phyloP scores from a whole-genome alignment of 768 basidiomycete genomes.

The Pleurotus djamor region DNA sequence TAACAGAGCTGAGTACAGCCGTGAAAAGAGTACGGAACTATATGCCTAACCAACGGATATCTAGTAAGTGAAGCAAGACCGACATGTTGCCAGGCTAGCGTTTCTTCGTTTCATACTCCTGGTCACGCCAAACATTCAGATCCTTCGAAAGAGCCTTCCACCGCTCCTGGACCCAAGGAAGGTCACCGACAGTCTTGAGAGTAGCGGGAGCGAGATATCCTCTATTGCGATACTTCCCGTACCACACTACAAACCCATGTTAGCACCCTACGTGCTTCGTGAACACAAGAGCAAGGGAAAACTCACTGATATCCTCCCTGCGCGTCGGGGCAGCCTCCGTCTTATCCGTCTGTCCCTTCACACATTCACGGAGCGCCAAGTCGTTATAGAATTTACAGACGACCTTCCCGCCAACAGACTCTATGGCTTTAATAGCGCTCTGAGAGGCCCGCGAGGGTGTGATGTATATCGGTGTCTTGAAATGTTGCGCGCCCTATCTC shows the following conservation, averaged over 20 bases:
- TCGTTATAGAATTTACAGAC: constrained; percentile 91
- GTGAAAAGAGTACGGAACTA: too few relatives aligned
- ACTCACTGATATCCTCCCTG: constrained; percentile 80
- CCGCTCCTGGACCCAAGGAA: constrained; percentile 66
- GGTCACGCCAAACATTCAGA: constrained; percentile 53
- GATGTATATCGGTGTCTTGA: constrained; percentile 75
- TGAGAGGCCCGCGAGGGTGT: constrained; percentile 84
- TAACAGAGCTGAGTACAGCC: too few relatives aligned
- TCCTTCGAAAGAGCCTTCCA: constrained; percentile 67
- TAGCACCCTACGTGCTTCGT: background rate
- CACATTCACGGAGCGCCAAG: constrained; percentile 76
- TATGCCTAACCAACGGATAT: too few relatives aligned
- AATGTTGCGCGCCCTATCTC: constrained; percentile 58
- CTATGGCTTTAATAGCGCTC: constrained; percentile 82
- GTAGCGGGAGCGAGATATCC: constrained; percentile 71
- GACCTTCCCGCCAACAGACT: constrained; percentile 77
- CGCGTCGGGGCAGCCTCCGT: constrained; percentile 80
- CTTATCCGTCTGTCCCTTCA: constrained; percentile 71
- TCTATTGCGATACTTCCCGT: constrained; percentile 68
- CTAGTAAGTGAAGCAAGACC: too few relatives aligned
- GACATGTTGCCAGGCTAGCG: background rate
- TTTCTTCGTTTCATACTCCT: constrained; percentile 27
- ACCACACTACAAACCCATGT: constrained; percentile 58
- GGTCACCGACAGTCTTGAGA: constrained; percentile 42
- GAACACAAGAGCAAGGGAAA: background rate